A percentile compares a stretch with the other conserved stretches of the same genome.
phyloP scores from a whole-genome alignment of 495 filamentous ascomycete genomes.

The Aspergillus sparsus region DNA sequence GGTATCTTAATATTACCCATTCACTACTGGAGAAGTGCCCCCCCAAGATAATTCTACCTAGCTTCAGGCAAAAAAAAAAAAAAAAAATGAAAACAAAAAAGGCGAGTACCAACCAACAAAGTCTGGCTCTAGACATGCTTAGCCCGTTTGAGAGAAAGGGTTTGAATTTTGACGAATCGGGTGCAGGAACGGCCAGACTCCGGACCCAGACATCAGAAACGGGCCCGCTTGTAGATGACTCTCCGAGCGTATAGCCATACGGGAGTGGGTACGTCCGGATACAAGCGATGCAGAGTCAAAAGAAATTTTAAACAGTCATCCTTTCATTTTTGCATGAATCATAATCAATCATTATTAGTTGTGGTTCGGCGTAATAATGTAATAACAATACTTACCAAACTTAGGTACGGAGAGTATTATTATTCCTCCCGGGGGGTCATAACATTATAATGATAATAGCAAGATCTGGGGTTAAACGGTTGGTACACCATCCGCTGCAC shows the following conservation, averaged over 20 bases:
- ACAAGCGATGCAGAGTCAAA: conserved; percentile 1
- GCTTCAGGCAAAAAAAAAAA: conserved; percentile 9
- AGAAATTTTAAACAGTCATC: not conserved
- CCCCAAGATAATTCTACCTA: not conserved
- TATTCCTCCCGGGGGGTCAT: no score
- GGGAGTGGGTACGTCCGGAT: not conserved
- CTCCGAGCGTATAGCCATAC: conserved; percentile 15
- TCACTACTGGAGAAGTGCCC: not conserved
- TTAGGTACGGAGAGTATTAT: no score
- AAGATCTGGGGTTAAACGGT: no score
- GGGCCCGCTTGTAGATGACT: not conserved
- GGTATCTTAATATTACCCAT: conserved; percentile 8
- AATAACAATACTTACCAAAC: no score
- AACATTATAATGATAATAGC: no score
- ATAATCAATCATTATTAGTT: no score
- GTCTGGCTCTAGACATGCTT: conserved; percentile 16
- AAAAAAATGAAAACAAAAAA: conserved; percentile 12
- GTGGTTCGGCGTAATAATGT: no score
- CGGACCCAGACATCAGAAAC: conserved; percentile 15
- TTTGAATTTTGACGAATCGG: conserved; percentile 19
- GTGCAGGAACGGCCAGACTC: conserved; percentile 13
- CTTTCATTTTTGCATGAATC: not conserved
- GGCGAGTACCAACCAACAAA: conserved; percentile 1
- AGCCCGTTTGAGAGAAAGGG: conserved; percentile 9
- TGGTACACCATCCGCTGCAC: no score